Percentiles rank a stretch among this genome's conserved stretches.
These are phyloP conservation scores for Picea abies DNA, from an alignment of 83 land plant genomes.

Conservation along the genomic window DNA sequence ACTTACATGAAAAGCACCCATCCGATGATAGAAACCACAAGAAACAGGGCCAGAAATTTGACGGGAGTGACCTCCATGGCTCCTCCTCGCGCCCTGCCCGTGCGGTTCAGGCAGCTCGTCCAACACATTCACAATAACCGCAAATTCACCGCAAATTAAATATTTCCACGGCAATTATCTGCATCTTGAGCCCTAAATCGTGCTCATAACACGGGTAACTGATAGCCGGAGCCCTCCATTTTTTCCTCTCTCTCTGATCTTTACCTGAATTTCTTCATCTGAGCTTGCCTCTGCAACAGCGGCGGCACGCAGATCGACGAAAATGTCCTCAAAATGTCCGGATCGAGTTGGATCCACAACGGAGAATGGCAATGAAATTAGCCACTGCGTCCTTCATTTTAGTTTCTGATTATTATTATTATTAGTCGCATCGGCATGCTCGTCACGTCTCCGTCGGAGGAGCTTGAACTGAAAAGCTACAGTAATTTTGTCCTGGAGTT, in stretches of 20 bases:
- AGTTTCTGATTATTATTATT: neutral
- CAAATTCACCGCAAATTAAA: neutral
- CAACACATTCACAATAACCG: neutral
- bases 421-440: neutral
- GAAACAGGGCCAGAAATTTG: slow-evolving; percentile 53
- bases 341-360: neutral
- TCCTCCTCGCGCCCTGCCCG: neutral
- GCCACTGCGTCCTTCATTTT: neutral
- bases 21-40: slow-evolving; percentile 39
- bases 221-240: neutral
- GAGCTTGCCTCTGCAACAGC: neutral
- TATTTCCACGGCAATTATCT: neutral
- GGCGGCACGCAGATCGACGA: neutral
- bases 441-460: neutral
- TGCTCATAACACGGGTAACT: neutral
- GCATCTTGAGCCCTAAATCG: neutral
- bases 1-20: slow-evolving; percentile 65
- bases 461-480: neutral
- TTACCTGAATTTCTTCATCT: too few relatives aligned
- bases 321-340: neutral
- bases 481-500: neutral
- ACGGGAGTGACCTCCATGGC: slow-evolving; percentile 69
- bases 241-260: neutral
- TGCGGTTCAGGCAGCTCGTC: neutral
- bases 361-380: neutral